These are phyloP conservation scores for Turnera subulata DNA, from an alignment of 345 rosid species.

Conservation along the genomic window DNA sequence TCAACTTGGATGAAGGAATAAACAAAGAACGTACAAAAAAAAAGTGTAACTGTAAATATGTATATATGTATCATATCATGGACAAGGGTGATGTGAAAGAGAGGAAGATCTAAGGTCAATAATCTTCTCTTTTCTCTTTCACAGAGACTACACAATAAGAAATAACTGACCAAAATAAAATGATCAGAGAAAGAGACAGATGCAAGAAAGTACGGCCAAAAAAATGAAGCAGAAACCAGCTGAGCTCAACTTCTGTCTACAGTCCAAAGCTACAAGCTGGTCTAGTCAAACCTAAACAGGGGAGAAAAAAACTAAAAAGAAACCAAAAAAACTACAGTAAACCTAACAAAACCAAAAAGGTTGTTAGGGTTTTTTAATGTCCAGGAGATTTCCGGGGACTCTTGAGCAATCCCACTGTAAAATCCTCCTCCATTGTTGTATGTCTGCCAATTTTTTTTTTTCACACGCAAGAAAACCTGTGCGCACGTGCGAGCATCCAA, in stretches of 20 bases:
- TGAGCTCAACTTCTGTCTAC: constrained; percentile 45
- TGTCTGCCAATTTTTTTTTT: neutral
- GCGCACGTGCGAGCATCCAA: too few relatives aligned
- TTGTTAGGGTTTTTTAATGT: constrained; percentile 9
- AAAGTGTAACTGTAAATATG: neutral
- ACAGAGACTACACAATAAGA: neutral
- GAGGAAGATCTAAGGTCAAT: neutral
- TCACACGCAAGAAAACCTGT: neutral
- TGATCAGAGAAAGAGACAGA: too few relatives aligned
- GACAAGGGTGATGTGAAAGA: neutral
- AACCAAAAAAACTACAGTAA: constrained; percentile 1
- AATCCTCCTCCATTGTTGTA: constrained; percentile 27
- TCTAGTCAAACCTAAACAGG: constrained; percentile 2
- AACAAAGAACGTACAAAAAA: neutral
- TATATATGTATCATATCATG: neutral
- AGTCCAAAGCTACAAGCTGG: constrained; percentile 50
- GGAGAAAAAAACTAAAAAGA: too few relatives aligned
- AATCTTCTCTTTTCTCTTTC: neutral
- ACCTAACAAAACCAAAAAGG: neutral
- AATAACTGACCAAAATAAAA: neutral
- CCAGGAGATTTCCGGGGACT: constrained; percentile 45
- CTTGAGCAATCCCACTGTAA: constrained; percentile 39
- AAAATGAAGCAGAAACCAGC: constrained; percentile 35
- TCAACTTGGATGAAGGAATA: too few relatives aligned
- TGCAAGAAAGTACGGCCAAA: too few relatives aligned